Evolutionary conservation across 2,329 filamentous ascomycete species (phyloP).

Genomic region (Aspergillus ustus): DNA sequence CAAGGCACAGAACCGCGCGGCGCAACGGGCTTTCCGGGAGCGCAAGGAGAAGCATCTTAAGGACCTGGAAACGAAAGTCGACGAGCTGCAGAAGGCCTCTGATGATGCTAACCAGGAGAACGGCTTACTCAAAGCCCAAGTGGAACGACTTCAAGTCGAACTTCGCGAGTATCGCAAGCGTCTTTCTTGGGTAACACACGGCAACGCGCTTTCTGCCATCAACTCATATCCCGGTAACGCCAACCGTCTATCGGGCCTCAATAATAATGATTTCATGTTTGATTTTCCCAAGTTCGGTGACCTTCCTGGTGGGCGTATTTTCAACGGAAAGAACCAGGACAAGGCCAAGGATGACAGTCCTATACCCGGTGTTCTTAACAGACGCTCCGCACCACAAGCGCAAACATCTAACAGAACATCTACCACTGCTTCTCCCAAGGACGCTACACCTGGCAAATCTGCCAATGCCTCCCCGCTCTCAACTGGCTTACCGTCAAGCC

Average conservation of each 20-base stretch:
- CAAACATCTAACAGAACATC: conserved; percentile 5
- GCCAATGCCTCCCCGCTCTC: conserved; percentile 11
- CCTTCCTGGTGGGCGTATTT: conserved; percentile 62
- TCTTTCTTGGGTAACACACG: conserved; percentile 65
- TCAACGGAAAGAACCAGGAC: conserved; percentile 49
- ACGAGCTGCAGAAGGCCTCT: conserved; percentile 76
- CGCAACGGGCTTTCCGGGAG: conserved; percentile 90
- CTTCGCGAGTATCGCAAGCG: conserved; percentile 90
- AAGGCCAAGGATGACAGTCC: conserved; percentile 36
- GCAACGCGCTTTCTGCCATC: conserved; percentile 53
- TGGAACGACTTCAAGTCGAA: conserved; percentile 84
- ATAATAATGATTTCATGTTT: conserved; percentile 85
- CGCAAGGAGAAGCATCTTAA: conserved; percentile 80
- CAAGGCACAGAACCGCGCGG: conserved; percentile 93
- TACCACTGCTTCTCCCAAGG: conserved; percentile 17
- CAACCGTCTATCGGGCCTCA: conserved; percentile 61
- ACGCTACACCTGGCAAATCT: conserved; percentile 9
- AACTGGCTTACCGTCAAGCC: conserved; percentile 18
- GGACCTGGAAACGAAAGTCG: conserved; percentile 60
- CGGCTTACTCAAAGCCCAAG: conserved; percentile 77
- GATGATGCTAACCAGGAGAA: conserved; percentile 86
- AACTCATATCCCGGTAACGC: conserved; percentile 51
- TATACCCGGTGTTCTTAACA: conserved; percentile 37
- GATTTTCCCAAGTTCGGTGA: conserved; percentile 94
- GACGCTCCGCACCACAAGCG: conserved; percentile 25